These are phyloP conservation scores for Teratosphaeria epicoccoides DNA, from an alignment of 2,329 filamentous ascomycete genomes.

Conservation along the genomic window DNA sequence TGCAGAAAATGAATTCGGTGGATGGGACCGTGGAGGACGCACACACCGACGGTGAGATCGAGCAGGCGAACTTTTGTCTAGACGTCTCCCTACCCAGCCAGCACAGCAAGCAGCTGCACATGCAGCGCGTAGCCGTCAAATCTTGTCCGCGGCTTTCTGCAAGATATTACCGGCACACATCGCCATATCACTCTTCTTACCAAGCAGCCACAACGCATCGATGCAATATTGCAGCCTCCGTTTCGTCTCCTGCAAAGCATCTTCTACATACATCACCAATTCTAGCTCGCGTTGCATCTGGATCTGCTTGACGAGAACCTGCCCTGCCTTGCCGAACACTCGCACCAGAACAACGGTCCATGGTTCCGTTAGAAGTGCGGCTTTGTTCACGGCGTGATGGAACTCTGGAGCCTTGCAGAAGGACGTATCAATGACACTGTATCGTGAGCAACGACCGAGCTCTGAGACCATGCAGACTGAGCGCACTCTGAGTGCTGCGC, in stretches of 20 bases:
- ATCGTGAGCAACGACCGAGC: constrained; percentile 7
- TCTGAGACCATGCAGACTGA: constrained; percentile 6
- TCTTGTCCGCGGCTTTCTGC: background rate
- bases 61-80: too few species aligned
- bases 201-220: background rate
- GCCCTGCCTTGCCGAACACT: constrained; percentile 9
- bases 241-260: background rate
- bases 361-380: constrained; percentile 12
- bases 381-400: constrained; percentile 11
- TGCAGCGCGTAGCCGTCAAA: background rate
- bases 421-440: constrained; percentile 2
- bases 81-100: too few species aligned
- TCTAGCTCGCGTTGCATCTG: background rate
- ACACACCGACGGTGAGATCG: too few species aligned
- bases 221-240: background rate
- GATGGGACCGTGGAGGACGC: too few species aligned
- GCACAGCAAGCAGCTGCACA: too few species aligned
- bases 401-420: constrained; percentile 10
- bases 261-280: background rate
- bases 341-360: constrained; percentile 12
- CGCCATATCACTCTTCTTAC: background rate
- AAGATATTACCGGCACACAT: background rate
- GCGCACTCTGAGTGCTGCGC: background rate
- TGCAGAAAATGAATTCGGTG: too few species aligned
- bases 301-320: constrained; percentile 5